A percentile compares a stretch with the other conserved stretches of the same genome.
phyloP scores from a whole-genome alignment of 805 yeast species.

The Kuraishia capsulata region DNA sequence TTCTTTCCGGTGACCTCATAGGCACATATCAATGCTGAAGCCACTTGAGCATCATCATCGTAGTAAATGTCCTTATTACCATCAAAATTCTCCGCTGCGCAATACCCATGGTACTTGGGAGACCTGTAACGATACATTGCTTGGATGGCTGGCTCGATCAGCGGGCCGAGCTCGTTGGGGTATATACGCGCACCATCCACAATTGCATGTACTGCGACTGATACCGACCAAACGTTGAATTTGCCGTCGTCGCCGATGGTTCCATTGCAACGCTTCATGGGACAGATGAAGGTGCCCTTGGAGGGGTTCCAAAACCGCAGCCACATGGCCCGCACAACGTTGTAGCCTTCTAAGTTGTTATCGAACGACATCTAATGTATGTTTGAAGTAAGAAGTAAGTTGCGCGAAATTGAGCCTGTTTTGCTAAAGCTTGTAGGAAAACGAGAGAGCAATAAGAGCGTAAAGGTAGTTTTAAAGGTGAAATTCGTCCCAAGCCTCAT shows the following conservation, averaged over 20 bases:
- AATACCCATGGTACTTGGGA: slow-evolving; percentile 42
- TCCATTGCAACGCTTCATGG: slow-evolving; percentile 28
- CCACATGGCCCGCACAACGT: slow-evolving; percentile 32
- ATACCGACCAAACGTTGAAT: slow-evolving; percentile 61
- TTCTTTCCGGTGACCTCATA: slow-evolving; percentile 57
- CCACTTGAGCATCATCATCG: slow-evolving; percentile 72
- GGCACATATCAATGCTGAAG: slow-evolving; percentile 53
- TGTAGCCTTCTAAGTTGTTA: slow-evolving; percentile 26
- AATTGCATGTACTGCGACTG: slow-evolving; percentile 58
- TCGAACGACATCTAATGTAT: slow-evolving; percentile 15
- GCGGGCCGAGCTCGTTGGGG: slow-evolving; percentile 42
- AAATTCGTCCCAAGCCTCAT: too few species aligned
- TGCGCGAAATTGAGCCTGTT: too few species aligned
- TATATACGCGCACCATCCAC: slow-evolving; percentile 54
- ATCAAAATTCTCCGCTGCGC: slow-evolving; percentile 53
- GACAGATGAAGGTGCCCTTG: slow-evolving; percentile 27
- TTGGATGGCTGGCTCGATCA: slow-evolving; percentile 41
- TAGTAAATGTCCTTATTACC: slow-evolving; percentile 59
- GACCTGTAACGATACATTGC: slow-evolving; percentile 44
- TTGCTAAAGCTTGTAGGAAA: too few species aligned
- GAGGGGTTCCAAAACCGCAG: slow-evolving; percentile 27
- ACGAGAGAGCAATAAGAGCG: too few species aligned
- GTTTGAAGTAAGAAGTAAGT: too few species aligned
- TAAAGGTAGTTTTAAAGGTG: too few species aligned
- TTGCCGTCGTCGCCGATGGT: slow-evolving; percentile 40